Evolutionary conservation across 805 yeast species (phyloP).

Genomic region (Metschnikowia hibisci): DNA sequence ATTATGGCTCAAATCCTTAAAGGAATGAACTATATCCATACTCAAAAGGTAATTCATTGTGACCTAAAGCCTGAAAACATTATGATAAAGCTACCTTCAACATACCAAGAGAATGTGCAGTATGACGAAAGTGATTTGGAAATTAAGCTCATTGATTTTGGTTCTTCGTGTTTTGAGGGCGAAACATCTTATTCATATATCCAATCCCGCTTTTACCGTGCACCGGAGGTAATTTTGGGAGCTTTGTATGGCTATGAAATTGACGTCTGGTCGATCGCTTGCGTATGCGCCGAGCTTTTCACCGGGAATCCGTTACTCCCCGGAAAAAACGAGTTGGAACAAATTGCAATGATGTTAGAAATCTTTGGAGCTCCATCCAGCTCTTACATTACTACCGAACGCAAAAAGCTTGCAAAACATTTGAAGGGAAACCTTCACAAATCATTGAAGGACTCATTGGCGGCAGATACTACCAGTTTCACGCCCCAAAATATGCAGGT

Average conservation of each 20-base stretch:
- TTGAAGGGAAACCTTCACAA: conserved; percentile 14
- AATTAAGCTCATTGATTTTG: conserved; percentile 78
- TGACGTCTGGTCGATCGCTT: conserved; percentile 92
- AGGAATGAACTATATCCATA: conserved; percentile 60
- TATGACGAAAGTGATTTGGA: conserved; percentile 38
- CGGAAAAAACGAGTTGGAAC: conserved; percentile 43
- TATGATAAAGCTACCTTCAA: conserved; percentile 44
- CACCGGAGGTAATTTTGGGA: conserved; percentile 74
- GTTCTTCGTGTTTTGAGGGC: conserved; percentile 51
- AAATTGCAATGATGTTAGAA: conserved; percentile 41
- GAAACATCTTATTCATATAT: conserved; percentile 49
- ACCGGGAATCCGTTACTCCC: conserved; percentile 18
- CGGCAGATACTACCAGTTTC: conserved; percentile 9
- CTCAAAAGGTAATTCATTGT: conserved; percentile 64
- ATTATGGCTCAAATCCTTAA: conserved; percentile 54
- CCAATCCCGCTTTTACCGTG: conserved; percentile 68
- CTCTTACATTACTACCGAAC: conserved; percentile 33
- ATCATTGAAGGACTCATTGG: conserved; percentile 12
- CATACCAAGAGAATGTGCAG: conserved; percentile 6
- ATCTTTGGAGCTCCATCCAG: conserved; percentile 47
- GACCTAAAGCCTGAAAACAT: conserved; percentile 86
- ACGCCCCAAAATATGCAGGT: conserved; percentile 8
- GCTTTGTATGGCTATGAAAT: conserved; percentile 52
- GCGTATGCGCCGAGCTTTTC: conserved; percentile 46
- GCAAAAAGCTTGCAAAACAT: conserved; percentile 33